Evolutionary conservation across 2,329 filamentous ascomycete species (phyloP), one percentile per base, ranked within the genome.

Genomic region (Colletotrichum zoysiae): DNA sequence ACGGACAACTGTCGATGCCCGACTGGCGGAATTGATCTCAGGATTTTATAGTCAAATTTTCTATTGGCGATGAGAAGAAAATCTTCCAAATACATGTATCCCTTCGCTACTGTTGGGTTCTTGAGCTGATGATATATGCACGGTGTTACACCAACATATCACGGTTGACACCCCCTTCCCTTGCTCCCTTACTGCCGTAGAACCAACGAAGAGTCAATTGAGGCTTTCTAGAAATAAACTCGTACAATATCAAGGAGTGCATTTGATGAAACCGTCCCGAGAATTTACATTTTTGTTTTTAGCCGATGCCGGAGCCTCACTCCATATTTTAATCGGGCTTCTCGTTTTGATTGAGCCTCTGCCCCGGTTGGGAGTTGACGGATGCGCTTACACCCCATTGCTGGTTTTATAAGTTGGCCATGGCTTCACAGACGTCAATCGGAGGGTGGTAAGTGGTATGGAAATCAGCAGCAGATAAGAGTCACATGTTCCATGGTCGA

Each of bases 221-320:
- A 5, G 3, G 44, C 20, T 11, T 2, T 11, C 8, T 11, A 3
- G 11, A 4, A 44, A 20, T 9, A 44, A 2, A 20, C 20, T 6
- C 18, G 20, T 14, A 20, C 40, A 44, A 7, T 9, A 44, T 46
- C 20, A n/a, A 20, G 18, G 18, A 44, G 18, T 20, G 42, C n/a
- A 3, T 46, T 20, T n/a, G 7, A n/a, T 7, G 8, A 9, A 0
- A n/a, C 6, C 7, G 9, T 18, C 3, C 2, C 4, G 7, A 46
- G 8, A 18, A 20, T 8, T n/a, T 20, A 7, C 44, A 46, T 11
- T 3, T n/a, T n/a, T 11, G 8, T 8, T 20, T 46, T 46, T 5
- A n/a, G 20, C 44, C 20, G 5, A 4, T n/a, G 20, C 20, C 3
- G 20, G 4, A 46, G 9, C 1, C 4, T 9, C n/a, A 7, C 4